Percentiles rank a stretch among this genome's conserved stretches.
Conservation (phyloP, 352 stramenopile genomes). For the Phytophthora sp. region DNA sequence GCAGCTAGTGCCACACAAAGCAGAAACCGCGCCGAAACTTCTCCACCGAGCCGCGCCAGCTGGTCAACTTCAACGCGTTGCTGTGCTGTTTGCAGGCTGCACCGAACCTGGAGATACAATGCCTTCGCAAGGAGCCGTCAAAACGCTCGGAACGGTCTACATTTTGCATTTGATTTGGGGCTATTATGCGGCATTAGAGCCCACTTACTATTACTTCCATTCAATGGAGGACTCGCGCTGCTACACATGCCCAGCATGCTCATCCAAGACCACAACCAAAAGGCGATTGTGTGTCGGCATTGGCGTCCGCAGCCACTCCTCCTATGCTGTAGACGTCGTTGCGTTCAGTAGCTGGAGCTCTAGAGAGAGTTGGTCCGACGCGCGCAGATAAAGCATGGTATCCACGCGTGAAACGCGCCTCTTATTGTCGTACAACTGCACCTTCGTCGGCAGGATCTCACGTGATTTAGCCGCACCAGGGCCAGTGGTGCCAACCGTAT, state of each 20-base stretch:
- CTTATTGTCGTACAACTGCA: conserved; percentile 51
- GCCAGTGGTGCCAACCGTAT: too few relatives aligned
- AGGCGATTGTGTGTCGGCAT: conserved; percentile 39
- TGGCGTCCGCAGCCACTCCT: conserved; percentile 32
- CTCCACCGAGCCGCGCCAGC: not conserved
- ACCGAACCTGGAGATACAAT: too few relatives aligned
- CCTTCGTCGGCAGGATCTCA: conserved; percentile 33
- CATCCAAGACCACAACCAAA: conserved; percentile 34
- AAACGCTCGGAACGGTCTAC: too few relatives aligned
- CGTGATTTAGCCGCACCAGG: not conserved
- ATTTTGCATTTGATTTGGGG: too few relatives aligned
- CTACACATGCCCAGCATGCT: conserved; percentile 16
- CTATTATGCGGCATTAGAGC: too few relatives aligned
- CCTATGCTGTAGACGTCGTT: not conserved
- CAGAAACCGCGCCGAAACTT: not conserved
- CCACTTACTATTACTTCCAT: too few relatives aligned
- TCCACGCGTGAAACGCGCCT: conserved; percentile 46
- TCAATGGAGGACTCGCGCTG: too few relatives aligned
- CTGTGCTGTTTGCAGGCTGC: too few relatives aligned
- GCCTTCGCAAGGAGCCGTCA: too few relatives aligned
- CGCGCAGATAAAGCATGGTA: conserved; percentile 29
- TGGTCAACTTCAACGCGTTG: not conserved
- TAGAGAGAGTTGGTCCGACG: conserved; percentile 36
- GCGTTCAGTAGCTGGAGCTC: conserved; percentile 21
- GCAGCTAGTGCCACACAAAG: not conserved